Evolutionary conservation across 371 early-diverging fungal genomes (phyloP), one percentile per base, ranked within the genome.

Genomic region (Mucor mucedo): DNA sequence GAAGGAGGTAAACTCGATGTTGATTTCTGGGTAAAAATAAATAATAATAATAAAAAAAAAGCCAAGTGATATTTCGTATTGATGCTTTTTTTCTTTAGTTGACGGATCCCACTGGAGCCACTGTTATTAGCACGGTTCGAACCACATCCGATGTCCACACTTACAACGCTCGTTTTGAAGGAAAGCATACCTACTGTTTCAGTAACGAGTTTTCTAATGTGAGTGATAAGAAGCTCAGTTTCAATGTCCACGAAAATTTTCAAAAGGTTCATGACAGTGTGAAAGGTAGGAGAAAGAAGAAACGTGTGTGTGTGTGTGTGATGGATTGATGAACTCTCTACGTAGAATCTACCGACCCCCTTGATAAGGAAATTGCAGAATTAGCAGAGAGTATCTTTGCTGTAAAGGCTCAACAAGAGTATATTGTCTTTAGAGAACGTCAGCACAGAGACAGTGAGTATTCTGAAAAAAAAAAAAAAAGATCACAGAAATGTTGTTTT

Each of bases 161-260:
- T 32, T 62, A 90, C 47, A 73, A 68, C 39, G 90, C 91, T 29
- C 76, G 80, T 41, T 21, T 41, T 27, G 79, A 70, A 32, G 92
- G 93, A 53, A 76, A 63, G 68, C 83, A 89, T 69, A 78, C 78
- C n/a, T 93, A 89, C 76, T 93, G 93, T 79, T 92, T 93, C 76
- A 78, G 82, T 65, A 93, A 93, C 68, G 72, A 73, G 47, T 82
- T 85, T 75, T 80, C 82, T 10, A 73, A 81, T 14, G 52, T 77
- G 38, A 75, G 77, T 21, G 83, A 77, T 32, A 85, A 85, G 76
- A 72, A 66, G 39, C 75, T 86, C 45, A 79, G 71, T 32, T 88
- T 88, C 61, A 83, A 84, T 69, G 75, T 80, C 1, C 78, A 79
- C 45, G 79, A 79, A 54, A 70, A 70, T 38, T 64, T 75, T 58